A percentile compares a stretch with the other conserved stretches of the same genome.
Conservation (phyloP, 1,284 basidiomycete genomes). For the Meripilus lineatus region DNA sequence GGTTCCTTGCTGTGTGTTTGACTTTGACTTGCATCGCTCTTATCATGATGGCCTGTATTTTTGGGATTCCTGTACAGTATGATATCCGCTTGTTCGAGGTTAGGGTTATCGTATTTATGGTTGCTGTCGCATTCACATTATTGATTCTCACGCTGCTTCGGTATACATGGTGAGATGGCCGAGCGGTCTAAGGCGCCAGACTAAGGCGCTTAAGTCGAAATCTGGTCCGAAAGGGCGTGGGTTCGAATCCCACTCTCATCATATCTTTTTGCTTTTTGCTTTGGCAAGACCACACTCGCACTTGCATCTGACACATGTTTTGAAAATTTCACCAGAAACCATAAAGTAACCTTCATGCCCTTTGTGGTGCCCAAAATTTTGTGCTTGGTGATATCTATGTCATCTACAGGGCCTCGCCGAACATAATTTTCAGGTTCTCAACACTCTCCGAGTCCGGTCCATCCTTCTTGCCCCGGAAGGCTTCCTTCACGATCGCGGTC, state of each 20-base stretch:
- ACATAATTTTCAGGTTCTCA: slow-evolving; percentile 76
- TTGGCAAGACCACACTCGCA: too few species aligned
- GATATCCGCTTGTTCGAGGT: too few species aligned
- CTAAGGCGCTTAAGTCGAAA: slow-evolving; percentile 43
- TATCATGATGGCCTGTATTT: too few species aligned
- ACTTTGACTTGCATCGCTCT: neutral
- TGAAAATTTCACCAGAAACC: too few species aligned
- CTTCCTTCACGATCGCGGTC: slow-evolving; percentile 79
- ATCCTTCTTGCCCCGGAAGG: slow-evolving; percentile 50
- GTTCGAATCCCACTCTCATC: slow-evolving; percentile 39
- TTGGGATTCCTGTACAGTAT: too few species aligned
- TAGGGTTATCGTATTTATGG: too few species aligned
- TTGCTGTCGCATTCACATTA: too few species aligned
- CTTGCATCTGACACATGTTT: too few species aligned
- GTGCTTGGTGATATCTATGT: neutral
- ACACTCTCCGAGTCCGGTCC: slow-evolving; percentile 61
- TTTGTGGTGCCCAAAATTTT: too few species aligned
- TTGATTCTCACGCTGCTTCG: too few species aligned
- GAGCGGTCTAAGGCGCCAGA: slow-evolving; percentile 85
- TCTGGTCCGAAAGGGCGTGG: slow-evolving; percentile 35
- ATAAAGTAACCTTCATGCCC: too few species aligned
- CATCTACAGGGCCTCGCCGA: slow-evolving; percentile 34
- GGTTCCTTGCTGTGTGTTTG: neutral
- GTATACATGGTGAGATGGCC: slow-evolving; percentile 62
- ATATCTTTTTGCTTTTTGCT: too few species aligned